phyloP scores from a whole-genome alignment of 176 grass and related monocot genomes.

The Aegilops tauschii region DNA sequence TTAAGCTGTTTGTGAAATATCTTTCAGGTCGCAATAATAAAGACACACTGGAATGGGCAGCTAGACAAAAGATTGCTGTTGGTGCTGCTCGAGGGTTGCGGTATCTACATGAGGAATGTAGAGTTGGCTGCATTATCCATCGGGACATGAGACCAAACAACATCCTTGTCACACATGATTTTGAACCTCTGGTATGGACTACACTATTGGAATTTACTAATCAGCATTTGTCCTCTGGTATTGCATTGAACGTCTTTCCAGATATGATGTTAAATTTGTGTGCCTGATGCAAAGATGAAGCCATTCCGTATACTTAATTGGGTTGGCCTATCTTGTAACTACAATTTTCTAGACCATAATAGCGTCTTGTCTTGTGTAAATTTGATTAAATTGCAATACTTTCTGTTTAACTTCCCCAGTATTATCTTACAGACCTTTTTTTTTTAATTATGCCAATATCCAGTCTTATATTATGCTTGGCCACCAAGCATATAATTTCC shows the following conservation, averaged over 20 bases:
- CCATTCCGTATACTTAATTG: not conserved
- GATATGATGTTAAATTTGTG: not conserved
- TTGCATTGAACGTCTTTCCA: not conserved
- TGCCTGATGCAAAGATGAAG: constrained; percentile 17
- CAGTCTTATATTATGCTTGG: constrained; percentile 17
- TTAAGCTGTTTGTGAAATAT: constrained; percentile 21
- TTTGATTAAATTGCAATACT: not conserved
- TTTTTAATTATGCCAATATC: not conserved
- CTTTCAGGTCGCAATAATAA: constrained; percentile 66
- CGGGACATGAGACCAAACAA: constrained; percentile 98
- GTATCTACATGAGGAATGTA: constrained; percentile 96
- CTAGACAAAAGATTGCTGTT: constrained; percentile 97
- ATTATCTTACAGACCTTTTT: constrained; percentile 6
- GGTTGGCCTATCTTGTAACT: constrained; percentile 9
- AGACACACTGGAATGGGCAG: constrained; percentile 80
- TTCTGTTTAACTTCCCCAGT: not conserved
- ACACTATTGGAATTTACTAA: constrained; percentile 5
- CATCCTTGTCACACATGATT: constrained; percentile 99
- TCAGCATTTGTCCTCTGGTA: not conserved
- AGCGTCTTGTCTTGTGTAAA: not conserved
- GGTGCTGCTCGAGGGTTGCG: constrained; percentile 93
- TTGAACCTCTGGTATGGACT: constrained; percentile 88
- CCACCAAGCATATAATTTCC: not conserved
- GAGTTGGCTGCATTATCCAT: constrained; percentile 99
- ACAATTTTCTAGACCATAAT: not conserved